Percentiles rank a stretch among this genome's conserved stretches.
These are phyloP conservation scores for Nannizzia gypsea DNA, from an alignment of 2,329 filamentous ascomycete species.

Conservation along the genomic window DNA sequence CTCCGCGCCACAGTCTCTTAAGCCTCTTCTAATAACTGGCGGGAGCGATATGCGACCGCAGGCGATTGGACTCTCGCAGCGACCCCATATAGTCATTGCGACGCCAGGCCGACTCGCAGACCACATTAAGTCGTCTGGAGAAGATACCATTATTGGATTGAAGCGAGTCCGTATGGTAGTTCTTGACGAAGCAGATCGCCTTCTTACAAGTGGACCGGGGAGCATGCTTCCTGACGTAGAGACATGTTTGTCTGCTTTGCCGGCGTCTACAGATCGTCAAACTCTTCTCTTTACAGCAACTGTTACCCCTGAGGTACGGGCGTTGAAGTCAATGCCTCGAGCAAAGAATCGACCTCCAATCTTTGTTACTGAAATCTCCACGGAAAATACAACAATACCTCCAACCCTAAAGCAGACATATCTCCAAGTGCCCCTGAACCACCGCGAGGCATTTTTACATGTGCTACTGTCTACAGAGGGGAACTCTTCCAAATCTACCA, in stretches of 20 bases:
- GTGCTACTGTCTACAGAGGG: constrained; percentile 67
- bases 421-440: constrained; percentile 76
- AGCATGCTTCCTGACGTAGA: constrained; percentile 94
- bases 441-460: constrained; percentile 91
- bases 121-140: constrained; percentile 80
- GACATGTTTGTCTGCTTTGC: constrained; percentile 71
- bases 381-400: constrained; percentile 59
- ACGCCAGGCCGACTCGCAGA: constrained; percentile 89
- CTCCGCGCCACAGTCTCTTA: constrained; percentile 74
- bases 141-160: constrained; percentile 77
- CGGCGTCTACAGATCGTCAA: constrained; percentile 66
- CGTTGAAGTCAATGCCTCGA: constrained; percentile 65
- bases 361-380: constrained; percentile 77
- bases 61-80: constrained; percentile 66
- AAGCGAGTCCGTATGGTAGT: constrained; percentile 73
- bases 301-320: constrained; percentile 80
- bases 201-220: constrained; percentile 62
- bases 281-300: constrained; percentile 95
- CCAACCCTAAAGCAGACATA: constrained; percentile 72
- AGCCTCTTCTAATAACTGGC: constrained; percentile 79
- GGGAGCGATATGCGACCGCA: constrained; percentile 87
- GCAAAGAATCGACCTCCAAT: constrained; percentile 60
- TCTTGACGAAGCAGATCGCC: constrained; percentile 86
- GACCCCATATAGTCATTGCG: constrained; percentile 86
- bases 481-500: constrained; percentile 65